These are phyloP conservation scores for Phytophthora litchii DNA, from an alignment of 352 stramenopile genomes.

Conservation along the genomic window DNA sequence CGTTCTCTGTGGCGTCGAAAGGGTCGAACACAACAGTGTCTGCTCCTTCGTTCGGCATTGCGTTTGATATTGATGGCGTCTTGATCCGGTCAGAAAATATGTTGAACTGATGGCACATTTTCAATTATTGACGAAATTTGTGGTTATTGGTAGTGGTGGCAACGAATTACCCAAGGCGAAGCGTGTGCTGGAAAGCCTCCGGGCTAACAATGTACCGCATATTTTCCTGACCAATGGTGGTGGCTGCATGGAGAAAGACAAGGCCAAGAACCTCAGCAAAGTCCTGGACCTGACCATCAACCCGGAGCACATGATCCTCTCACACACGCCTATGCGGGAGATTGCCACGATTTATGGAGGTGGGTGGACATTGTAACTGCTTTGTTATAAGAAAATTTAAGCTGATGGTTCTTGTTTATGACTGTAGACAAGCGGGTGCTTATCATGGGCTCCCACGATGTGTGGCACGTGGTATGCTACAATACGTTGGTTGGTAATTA, in stretches of 20 bases:
- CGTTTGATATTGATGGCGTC: slow-evolving; percentile 93
- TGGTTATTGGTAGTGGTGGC: slow-evolving; percentile 49
- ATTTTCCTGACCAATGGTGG: slow-evolving; percentile 93
- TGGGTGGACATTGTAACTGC: slow-evolving; percentile 12
- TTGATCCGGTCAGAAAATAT: slow-evolving; percentile 69
- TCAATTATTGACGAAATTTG: background rate
- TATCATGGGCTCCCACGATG: slow-evolving; percentile 86
- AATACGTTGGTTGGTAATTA: background rate
- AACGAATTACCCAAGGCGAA: slow-evolving; percentile 73
- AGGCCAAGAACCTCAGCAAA: slow-evolving; percentile 77
- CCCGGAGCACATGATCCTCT: slow-evolving; percentile 80
- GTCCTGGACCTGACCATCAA: slow-evolving; percentile 71
- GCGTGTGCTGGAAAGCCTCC: slow-evolving; percentile 70
- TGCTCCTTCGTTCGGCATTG: slow-evolving; percentile 71
- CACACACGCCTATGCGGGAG: slow-evolving; percentile 90
- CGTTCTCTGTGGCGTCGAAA: slow-evolving; percentile 13
- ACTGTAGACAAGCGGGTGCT: slow-evolving; percentile 77
- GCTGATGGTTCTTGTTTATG: background rate
- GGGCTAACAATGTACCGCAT: slow-evolving; percentile 70
- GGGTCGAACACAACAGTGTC: background rate
- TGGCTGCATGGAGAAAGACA: slow-evolving; percentile 85
- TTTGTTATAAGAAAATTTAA: background rate
- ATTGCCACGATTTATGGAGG: slow-evolving; percentile 67
- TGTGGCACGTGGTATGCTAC: slow-evolving; percentile 71
- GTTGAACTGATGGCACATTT: slow-evolving; percentile 2